Percentiles rank a stretch among this genome's conserved stretches.
Conservation (phyloP, 495 filamentous ascomycete species). For the Sordaria brevicollis region DNA sequence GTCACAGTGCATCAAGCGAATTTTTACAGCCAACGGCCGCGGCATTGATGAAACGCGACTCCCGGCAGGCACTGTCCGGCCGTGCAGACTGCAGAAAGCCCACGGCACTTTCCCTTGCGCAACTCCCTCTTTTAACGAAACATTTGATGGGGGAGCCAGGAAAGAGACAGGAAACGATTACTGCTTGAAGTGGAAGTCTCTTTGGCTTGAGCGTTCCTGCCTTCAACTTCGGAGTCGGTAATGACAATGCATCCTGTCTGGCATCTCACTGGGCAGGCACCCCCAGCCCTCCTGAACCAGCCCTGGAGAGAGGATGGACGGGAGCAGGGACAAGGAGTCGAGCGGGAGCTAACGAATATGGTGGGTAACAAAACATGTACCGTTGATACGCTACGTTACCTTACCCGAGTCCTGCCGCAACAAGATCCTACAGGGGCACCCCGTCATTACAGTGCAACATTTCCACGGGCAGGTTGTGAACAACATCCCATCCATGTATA, state of each 20-base stretch:
- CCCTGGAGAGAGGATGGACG: neutral
- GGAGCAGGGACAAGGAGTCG: neutral
- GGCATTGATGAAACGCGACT: neutral
- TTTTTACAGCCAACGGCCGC: neutral
- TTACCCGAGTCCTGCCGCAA: neutral
- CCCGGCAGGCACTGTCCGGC: neutral
- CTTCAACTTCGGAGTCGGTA: neutral
- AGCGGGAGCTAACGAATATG: neutral
- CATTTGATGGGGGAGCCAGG: too few relatives aligned
- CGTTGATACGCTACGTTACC: neutral
- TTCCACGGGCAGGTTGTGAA: too few relatives aligned
- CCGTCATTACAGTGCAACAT: neutral
- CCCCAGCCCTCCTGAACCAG: neutral
- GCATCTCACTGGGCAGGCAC: neutral
- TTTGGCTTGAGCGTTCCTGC: neutral
- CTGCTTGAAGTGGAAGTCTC: neutral
- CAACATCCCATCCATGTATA: neutral
- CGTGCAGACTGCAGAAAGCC: neutral
- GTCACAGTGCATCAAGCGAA: neutral
- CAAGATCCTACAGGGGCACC: neutral
- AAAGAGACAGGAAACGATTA: neutral
- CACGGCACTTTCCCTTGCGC: neutral
- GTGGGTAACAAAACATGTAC: neutral
- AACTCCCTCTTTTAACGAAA: neutral
- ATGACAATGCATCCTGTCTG: neutral